These are phyloP conservation scores for Globisporangium alternatum DNA, from an alignment of 352 stramenopile genomes.

Conservation along the genomic window DNA sequence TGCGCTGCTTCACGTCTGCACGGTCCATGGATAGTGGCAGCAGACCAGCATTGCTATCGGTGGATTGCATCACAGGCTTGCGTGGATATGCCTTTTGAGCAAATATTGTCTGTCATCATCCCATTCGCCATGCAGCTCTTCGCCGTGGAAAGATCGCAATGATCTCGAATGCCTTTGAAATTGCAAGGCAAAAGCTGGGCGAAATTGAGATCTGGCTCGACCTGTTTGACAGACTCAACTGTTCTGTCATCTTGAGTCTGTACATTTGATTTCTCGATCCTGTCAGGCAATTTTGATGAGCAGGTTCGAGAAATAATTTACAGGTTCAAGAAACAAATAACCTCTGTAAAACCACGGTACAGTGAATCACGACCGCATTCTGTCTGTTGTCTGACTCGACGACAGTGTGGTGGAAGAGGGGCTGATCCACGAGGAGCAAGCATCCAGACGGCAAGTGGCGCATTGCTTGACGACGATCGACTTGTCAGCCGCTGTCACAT, in stretches of 20 bases:
- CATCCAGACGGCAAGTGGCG: not conserved
- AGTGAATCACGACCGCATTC: not conserved
- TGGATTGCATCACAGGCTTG: not conserved
- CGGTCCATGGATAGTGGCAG: not conserved
- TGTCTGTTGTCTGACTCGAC: slow-evolving; percentile 7
- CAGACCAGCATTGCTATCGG: not conserved
- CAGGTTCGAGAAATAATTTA: too few relatives aligned
- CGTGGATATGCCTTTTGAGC: not conserved
- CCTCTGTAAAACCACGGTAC: too few relatives aligned
- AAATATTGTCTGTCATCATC: not conserved
- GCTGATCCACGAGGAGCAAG: not conserved
- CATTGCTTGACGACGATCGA: not conserved
- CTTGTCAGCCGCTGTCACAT: not conserved
- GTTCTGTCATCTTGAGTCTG: too few relatives aligned
- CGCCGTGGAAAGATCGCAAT: slow-evolving; percentile 5
- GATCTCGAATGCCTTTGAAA: not conserved
- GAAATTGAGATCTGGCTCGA: not conserved
- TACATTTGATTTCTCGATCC: too few relatives aligned
- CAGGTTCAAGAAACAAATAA: too few relatives aligned
- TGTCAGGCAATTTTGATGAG: too few relatives aligned
- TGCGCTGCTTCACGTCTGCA: slow-evolving; percentile 30
- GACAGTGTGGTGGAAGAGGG: not conserved
- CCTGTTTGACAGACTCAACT: not conserved
- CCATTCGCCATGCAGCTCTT: not conserved
- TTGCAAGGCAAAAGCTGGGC: not conserved